phyloP scores from a whole-genome alignment of 306 rosid species.

The Trichosanthes cucumerina region DNA sequence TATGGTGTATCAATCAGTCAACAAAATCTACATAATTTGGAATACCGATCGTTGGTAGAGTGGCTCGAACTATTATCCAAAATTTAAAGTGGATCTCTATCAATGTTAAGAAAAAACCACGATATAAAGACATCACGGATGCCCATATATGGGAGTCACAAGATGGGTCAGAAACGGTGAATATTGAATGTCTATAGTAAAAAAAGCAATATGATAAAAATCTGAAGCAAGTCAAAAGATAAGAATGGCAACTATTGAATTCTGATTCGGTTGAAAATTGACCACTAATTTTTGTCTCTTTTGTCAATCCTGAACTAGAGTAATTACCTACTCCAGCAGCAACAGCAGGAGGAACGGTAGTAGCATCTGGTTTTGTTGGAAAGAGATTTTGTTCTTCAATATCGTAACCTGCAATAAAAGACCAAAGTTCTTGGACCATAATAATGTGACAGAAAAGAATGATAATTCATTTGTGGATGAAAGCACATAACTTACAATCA shows the following conservation, averaged over 20 bases:
- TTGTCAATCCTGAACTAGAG: slow-evolving; percentile 35
- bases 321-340: slow-evolving; percentile 49
- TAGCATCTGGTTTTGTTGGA: slow-evolving; percentile 28
- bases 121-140: not conserved
- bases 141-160: not conserved
- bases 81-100: not conserved
- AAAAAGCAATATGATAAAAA: slow-evolving; percentile 22
- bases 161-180: not conserved
- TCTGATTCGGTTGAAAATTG: slow-evolving; percentile 35
- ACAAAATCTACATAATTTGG: slow-evolving; percentile 2
- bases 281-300: slow-evolving; percentile 23
- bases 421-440: not conserved
- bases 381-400: slow-evolving; percentile 33
- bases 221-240: slow-evolving; percentile 25
- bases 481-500: slow-evolving; percentile 44
- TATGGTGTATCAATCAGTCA: not conserved
- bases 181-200: slow-evolving; percentile 13
- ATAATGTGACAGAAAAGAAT: not conserved
- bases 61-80: not conserved
- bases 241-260: slow-evolving; percentile 19
- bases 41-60: not conserved
- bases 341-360: slow-evolving; percentile 57
- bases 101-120: not conserved
- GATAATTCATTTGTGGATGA: slow-evolving; percentile 9
- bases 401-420: slow-evolving; percentile 55